Conservation (phyloP, 495 filamentous ascomycete genomes). For the Aspergillus wentii region DNA sequence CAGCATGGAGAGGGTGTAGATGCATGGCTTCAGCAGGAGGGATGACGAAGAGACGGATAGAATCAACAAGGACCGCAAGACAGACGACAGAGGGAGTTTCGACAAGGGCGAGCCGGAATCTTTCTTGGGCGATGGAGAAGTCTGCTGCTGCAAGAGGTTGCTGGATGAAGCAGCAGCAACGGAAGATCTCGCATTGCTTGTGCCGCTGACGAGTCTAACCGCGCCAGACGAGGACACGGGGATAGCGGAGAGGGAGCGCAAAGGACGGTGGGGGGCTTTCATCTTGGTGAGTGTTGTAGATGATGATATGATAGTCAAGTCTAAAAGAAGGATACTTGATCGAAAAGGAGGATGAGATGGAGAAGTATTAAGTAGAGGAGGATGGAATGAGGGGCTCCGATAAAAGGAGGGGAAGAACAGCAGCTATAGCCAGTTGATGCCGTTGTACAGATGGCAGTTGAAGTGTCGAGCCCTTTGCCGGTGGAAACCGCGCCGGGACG, state of each 20-base stretch:
- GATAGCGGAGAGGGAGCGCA: constrained; percentile 21
- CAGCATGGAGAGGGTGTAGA: constrained; percentile 62
- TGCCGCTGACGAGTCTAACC: constrained; percentile 32
- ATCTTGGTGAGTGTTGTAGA: constrained; percentile 14
- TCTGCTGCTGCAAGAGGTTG: constrained; percentile 19
- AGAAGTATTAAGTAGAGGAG: too few species aligned
- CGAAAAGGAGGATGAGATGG: too few species aligned
- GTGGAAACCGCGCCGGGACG: constrained; percentile 15
- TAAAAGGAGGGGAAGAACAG: too few species aligned
- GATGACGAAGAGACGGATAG: constrained; percentile 77
- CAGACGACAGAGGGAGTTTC: constrained; percentile 64
- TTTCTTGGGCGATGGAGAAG: constrained; percentile 9
- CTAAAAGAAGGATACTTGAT: too few species aligned
- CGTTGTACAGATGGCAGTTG: too few species aligned
- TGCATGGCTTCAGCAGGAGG: constrained; percentile 64
- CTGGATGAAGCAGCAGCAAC: constrained; percentile 17
- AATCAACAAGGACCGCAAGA: constrained; percentile 75
- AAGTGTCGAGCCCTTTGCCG: too few species aligned
- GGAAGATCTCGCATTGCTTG: constrained; percentile 33
- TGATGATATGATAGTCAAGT: too few species aligned
- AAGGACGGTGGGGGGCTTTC: constrained; percentile 27
- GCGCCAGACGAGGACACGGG: constrained; percentile 10
- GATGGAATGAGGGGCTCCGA: too few species aligned
- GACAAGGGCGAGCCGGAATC: constrained; percentile 50
- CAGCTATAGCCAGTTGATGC: too few species aligned